phyloP scores from a whole-genome alignment of 148 eudicot genomes.

The Rhododendron kiyosumense region DNA sequence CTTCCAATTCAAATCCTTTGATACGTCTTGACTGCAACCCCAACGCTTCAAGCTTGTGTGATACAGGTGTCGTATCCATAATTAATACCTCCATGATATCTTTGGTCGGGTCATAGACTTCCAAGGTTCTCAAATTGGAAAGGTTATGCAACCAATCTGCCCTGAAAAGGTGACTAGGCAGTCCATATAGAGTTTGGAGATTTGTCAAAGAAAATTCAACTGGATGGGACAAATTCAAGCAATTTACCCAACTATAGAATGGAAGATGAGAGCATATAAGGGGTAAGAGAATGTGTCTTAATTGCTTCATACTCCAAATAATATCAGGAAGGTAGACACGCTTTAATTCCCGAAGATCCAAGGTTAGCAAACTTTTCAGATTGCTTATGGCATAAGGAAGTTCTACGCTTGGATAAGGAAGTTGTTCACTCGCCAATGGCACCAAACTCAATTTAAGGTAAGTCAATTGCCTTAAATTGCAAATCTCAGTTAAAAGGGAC shows the following conservation, averaged over 20 bases:
- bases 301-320: too few relatives aligned
- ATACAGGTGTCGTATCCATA: neutral
- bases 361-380: neutral
- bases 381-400: too few relatives aligned
- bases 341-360: neutral
- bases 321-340: too few relatives aligned
- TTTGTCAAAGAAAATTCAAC: neutral
- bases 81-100: neutral
- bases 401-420: too few relatives aligned
- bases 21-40: too few relatives aligned
- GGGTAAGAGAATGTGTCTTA: too few relatives aligned
- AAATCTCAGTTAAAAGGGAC: neutral
- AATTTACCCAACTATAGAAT: too few relatives aligned
- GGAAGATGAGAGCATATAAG: accelerated
- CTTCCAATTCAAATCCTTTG: neutral
- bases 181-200: neutral
- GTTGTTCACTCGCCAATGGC: too few relatives aligned
- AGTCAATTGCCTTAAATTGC: too few relatives aligned
- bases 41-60: neutral
- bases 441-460: too few relatives aligned
- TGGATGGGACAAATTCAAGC: too few relatives aligned
- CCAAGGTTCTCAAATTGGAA: neutral
- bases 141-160: neutral
- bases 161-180: neutral
- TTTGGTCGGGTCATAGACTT: neutral